phyloP scores from a whole-genome alignment of 2,329 filamentous ascomycete species.

The Rutstroemia sp. region DNA sequence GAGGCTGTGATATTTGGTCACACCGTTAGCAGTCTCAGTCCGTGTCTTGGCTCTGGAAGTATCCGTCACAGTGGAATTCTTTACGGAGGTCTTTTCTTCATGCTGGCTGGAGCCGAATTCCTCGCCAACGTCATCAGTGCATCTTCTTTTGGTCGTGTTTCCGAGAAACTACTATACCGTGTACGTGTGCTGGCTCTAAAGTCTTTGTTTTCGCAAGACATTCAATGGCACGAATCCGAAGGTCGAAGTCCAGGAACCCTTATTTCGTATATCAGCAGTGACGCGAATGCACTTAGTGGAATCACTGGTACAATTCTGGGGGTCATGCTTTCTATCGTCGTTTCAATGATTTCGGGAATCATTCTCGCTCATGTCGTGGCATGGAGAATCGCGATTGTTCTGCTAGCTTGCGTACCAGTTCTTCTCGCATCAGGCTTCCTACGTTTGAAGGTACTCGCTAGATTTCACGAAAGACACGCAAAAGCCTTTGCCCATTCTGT shows the following conservation, averaged over 20 bases:
- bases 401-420: conserved; percentile 53
- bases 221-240: conserved; percentile 65
- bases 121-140: conserved; percentile 54
- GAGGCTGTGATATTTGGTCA: conserved; percentile 51
- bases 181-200: conserved; percentile 46
- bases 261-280: conserved; percentile 61
- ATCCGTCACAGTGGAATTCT: conserved; percentile 28
- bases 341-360: conserved; percentile 62
- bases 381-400: conserved; percentile 68
- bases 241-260: conserved; percentile 53
- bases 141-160: conserved; percentile 44
- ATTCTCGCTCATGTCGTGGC: conserved; percentile 62
- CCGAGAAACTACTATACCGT: conserved; percentile 58
- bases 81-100: conserved; percentile 38
- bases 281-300: conserved; percentile 58
- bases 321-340: conserved; percentile 56
- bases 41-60: conserved; percentile 30
- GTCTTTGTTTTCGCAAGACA: conserved; percentile 55
- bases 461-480: neutral
- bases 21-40: conserved; percentile 43
- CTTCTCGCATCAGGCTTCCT: neutral
- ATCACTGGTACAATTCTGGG: conserved; percentile 65
- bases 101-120: conserved; percentile 48
- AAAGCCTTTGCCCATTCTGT: neutral
- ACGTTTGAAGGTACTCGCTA: neutral